phyloP scores from a whole-genome alignment of 2,329 filamentous ascomycete species.

The Microcyclospora pomicola region DNA sequence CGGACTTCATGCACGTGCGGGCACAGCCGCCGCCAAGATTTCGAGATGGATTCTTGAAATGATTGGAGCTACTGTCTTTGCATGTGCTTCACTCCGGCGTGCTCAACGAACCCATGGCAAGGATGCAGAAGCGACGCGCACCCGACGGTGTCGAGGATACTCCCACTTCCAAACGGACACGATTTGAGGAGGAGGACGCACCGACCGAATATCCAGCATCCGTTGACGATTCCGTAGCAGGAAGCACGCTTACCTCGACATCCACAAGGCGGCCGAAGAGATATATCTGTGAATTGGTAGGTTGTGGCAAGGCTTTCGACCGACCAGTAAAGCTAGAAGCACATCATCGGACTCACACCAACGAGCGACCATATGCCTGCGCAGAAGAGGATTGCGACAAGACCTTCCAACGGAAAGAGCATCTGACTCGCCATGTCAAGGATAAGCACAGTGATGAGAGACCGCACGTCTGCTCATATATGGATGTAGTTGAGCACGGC shows the following conservation, averaged over 20 bases:
- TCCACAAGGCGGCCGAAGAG: constrained; percentile 47
- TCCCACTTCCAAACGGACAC: not conserved
- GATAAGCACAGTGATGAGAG: constrained; percentile 62
- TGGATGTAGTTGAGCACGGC: constrained; percentile 7
- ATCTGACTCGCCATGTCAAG: constrained; percentile 74
- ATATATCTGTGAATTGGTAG: constrained; percentile 58
- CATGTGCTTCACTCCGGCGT: not conserved
- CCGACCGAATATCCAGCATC: not conserved
- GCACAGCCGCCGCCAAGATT: not conserved
- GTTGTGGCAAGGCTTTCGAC: constrained; percentile 74
- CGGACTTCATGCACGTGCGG: not conserved
- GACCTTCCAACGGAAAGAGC: constrained; percentile 72
- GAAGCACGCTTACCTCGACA: constrained; percentile 13
- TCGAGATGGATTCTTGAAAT: not conserved
- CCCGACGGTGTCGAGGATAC: not conserved
- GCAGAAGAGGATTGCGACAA: constrained; percentile 59
- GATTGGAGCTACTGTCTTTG: not conserved
- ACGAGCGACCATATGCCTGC: constrained; percentile 69
- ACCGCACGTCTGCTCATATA: constrained; percentile 54
- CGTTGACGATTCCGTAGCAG: constrained; percentile 6
- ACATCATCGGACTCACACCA: constrained; percentile 73
- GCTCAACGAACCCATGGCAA: not conserved
- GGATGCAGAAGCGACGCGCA: not conserved
- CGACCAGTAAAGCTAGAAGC: constrained; percentile 66
- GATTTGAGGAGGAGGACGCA: not conserved